Evolutionary conservation across 345 rosid genomes (phyloP).

Genomic region (Eucalyptus caleyi): DNA sequence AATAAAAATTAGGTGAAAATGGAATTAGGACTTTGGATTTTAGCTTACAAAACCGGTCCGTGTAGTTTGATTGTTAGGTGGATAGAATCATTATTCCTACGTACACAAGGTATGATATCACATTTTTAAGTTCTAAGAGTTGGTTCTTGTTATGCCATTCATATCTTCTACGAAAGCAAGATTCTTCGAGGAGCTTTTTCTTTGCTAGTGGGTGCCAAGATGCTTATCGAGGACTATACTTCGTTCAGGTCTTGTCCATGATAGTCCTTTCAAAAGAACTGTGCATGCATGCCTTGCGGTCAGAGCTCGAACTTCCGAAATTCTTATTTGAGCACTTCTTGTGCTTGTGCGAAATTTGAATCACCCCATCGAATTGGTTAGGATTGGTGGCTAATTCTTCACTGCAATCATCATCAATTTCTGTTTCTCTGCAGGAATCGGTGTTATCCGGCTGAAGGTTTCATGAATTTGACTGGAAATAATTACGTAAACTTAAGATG

Average conservation of each 20-base stretch:
- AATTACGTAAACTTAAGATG: background rate
- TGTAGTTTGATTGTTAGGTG: too few species aligned
- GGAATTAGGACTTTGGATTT: too few species aligned
- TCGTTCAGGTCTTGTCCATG: background rate
- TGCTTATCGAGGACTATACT: background rate
- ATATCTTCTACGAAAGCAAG: background rate
- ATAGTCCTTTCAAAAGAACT: background rate
- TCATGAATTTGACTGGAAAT: background rate
- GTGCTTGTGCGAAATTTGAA: background rate
- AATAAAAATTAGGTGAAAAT: background rate
- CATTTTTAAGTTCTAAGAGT: background rate
- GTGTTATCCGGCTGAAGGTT: background rate
- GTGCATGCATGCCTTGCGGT: background rate
- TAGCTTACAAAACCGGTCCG: too few species aligned
- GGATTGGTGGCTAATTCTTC: background rate
- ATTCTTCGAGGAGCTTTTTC: background rate
- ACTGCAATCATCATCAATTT: background rate
- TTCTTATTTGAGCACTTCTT: background rate
- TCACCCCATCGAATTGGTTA: background rate
- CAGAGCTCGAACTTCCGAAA: background rate
- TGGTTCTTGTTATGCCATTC: background rate
- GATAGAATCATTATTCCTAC: background rate
- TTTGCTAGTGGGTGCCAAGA: background rate
- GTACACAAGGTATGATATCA: background rate
- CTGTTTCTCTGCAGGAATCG: background rate